Evolutionary conservation across 1,284 basidiomycete species (phyloP).

Genomic region (Rhodotorula sp.): DNA sequence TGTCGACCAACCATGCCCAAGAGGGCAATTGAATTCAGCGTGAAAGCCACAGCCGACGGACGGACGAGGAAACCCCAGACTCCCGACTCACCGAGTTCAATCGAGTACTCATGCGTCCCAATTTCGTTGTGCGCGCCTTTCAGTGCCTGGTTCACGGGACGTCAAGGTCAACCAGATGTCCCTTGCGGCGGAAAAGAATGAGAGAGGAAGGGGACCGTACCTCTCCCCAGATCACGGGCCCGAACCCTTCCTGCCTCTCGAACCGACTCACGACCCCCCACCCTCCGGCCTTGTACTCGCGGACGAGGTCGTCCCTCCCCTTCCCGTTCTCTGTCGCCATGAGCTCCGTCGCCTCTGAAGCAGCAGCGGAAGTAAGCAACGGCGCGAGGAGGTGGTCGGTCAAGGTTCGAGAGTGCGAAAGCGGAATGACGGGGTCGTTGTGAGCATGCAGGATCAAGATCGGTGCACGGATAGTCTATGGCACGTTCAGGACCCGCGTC

Average conservation of each 20-base stretch:
- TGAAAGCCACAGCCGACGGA: too few species aligned
- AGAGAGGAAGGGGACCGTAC: constrained; percentile 1
- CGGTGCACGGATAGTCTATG: constrained; percentile 57
- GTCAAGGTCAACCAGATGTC: too few species aligned
- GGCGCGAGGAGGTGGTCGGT: constrained; percentile 58
- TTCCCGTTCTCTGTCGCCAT: constrained; percentile 31
- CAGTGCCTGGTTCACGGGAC: constrained; percentile 53
- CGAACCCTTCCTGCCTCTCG: constrained; percentile 35
- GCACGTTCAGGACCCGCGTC: neutral
- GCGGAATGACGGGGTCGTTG: constrained; percentile 73
- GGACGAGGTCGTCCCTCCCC: constrained; percentile 55
- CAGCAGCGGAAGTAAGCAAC: constrained; percentile 57
- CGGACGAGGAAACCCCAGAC: too few species aligned
- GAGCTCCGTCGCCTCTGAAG: constrained; percentile 33
- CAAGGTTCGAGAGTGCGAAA: constrained; percentile 68
- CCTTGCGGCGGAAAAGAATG: neutral
- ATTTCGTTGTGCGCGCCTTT: constrained; percentile 65
- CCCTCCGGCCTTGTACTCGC: constrained; percentile 55
- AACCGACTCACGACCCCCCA: constrained; percentile 60
- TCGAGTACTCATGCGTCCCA: constrained; percentile 67
- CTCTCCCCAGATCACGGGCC: constrained; percentile 26
- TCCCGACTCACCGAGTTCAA: constrained; percentile 59
- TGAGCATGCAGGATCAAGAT: constrained; percentile 76
- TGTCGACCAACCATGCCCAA: too few species aligned
- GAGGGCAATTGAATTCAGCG: too few species aligned